These are phyloP conservation scores for Penicillium oxalicum DNA, from an alignment of 2,329 filamentous ascomycete genomes.

Conservation along the genomic window DNA sequence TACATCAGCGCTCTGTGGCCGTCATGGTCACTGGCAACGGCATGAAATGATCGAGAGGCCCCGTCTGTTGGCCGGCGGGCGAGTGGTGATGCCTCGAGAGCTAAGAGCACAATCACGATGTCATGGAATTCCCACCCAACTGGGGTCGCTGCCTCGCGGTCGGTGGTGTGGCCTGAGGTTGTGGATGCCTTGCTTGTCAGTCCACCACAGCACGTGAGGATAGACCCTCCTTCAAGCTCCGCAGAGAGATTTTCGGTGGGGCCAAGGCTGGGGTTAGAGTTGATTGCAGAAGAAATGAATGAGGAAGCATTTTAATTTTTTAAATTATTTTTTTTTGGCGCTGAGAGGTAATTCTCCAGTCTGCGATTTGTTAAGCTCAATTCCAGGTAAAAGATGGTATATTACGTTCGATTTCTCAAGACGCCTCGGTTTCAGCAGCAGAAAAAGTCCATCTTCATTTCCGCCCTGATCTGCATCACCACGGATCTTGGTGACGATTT, in stretches of 20 bases:
- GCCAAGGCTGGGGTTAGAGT: constrained; percentile 3
- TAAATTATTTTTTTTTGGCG: neutral
- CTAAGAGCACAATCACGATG: neutral
- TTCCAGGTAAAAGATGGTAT: constrained; percentile 40
- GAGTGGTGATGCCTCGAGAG: no score
- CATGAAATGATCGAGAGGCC: constrained; percentile 4
- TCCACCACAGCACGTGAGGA: constrained; percentile 22
- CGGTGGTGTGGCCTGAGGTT: neutral
- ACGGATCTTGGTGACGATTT: constrained; percentile 65
- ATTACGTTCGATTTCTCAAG: constrained; percentile 65
- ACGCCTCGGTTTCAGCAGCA: constrained; percentile 47
- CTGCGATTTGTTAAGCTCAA: neutral
- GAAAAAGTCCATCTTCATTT: constrained; percentile 41
- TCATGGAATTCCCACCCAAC: neutral
- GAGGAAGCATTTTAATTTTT: neutral
- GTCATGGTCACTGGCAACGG: constrained; percentile 8
- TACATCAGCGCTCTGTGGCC: constrained; percentile 12
- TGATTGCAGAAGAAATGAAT: neutral
- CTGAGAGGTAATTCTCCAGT: no score
- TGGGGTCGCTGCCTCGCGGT: neutral
- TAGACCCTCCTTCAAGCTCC: no score
- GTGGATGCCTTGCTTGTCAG: constrained; percentile 14
- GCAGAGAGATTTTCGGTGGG: neutral
- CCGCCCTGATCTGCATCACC: constrained; percentile 56
- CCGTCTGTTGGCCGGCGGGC: neutral